Conservation (phyloP, 345 rosid species). For the Melaleuca alternifolia region DNA sequence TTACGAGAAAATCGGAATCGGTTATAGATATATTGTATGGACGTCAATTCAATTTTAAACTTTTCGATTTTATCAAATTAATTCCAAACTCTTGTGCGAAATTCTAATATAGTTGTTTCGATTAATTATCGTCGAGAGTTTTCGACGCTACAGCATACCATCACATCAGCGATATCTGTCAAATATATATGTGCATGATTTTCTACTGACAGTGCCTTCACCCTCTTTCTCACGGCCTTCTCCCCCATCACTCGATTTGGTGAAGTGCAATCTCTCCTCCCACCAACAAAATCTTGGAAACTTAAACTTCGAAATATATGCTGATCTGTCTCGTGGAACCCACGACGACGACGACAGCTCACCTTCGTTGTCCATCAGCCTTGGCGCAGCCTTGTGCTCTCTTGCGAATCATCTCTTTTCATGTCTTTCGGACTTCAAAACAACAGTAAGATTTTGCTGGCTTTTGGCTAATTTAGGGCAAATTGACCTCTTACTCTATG, state of each 20-base stretch:
- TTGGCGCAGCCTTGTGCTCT: not conserved
- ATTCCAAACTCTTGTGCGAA: no score
- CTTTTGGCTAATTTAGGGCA: no score
- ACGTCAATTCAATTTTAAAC: not conserved
- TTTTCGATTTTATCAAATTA: no score
- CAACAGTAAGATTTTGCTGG: not conserved
- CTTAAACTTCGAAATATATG: not conserved
- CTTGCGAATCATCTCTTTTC: not conserved
- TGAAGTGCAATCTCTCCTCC: not conserved
- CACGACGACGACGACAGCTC: not conserved
- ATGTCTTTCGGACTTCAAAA: not conserved
- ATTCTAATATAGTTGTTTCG: no score
- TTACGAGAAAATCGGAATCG: not conserved
- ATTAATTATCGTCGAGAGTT: no score
- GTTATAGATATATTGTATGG: fast-evolving
- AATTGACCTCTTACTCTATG: not conserved
- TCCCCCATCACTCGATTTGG: not conserved
- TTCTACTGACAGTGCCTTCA: not conserved
- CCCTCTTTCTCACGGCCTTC: not conserved
- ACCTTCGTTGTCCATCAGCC: not conserved
- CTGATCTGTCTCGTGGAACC: not conserved
- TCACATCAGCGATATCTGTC: no score
- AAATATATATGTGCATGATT: not conserved
- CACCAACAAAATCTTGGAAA: not conserved
- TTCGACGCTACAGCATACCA: no score